These are phyloP conservation scores for Cladosporium sp. DNA, from an alignment of 2,329 filamentous ascomycete genomes.

Conservation along the genomic window DNA sequence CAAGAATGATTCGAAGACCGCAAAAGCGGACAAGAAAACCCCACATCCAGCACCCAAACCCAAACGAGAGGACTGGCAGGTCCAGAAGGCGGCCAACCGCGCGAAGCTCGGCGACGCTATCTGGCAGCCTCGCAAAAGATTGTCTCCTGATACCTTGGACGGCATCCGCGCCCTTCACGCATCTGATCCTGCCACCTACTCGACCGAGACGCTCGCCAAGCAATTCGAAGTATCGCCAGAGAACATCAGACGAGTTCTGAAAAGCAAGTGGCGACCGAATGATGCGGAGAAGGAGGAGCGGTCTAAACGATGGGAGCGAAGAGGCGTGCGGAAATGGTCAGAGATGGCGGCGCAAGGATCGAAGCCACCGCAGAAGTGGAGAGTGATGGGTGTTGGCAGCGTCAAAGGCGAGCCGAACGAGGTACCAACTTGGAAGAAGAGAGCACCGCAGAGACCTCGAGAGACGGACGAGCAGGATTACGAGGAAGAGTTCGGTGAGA, in stretches of 20 bases:
- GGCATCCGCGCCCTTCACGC: constrained; percentile 78
- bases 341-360: constrained; percentile 46
- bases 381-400: constrained; percentile 26
- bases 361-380: constrained; percentile 50
- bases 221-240: constrained; percentile 86
- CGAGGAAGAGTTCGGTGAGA: constrained; percentile 22
- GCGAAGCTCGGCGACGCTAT: constrained; percentile 69
- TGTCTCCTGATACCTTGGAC: constrained; percentile 88
- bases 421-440: constrained; percentile 8
- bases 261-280: constrained; percentile 64
- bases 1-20: neutral
- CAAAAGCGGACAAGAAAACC: constrained; percentile 3
- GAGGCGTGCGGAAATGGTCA: constrained; percentile 44
- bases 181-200: constrained; percentile 71
- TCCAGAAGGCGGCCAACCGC: constrained; percentile 68
- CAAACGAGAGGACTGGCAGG: constrained; percentile 55
- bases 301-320: constrained; percentile 40
- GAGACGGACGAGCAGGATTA: constrained; percentile 10
- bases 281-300: constrained; percentile 40
- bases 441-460: neutral
- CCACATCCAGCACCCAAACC: constrained; percentile 10
- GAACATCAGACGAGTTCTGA: constrained; percentile 79
- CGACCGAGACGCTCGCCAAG: constrained; percentile 63
- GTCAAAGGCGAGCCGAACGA: constrained; percentile 4
- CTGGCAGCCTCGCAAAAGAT: constrained; percentile 76